These are phyloP conservation scores for Exsudoporus floridanus DNA, from an alignment of 1,284 basidiomycete genomes.

Conservation along the genomic window DNA sequence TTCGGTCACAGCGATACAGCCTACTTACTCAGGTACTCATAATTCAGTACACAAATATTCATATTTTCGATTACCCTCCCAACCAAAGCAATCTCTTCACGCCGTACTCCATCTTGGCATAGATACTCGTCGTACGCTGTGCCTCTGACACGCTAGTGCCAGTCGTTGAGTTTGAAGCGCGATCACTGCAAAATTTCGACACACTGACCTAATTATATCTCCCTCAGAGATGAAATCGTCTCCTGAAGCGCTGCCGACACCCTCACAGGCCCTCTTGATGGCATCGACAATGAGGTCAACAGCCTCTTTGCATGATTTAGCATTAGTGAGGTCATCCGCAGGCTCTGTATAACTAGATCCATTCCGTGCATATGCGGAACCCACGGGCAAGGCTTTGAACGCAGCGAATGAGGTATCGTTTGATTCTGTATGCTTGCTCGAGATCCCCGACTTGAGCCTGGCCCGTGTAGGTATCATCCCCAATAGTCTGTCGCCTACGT, in stretches of 20 bases:
- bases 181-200: background rate
- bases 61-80: constrained; percentile 44
- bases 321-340: constrained; percentile 60
- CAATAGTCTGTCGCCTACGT: constrained; percentile 19
- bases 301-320: constrained; percentile 72
- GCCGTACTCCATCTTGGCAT: constrained; percentile 89
- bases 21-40: constrained; percentile 13
- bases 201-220: constrained; percentile 77
- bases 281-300: constrained; percentile 72
- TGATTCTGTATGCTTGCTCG: constrained; percentile 28
- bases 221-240: constrained; percentile 58
- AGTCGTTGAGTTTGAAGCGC: constrained; percentile 12
- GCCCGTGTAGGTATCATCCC: constrained; percentile 6
- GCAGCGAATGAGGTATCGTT: constrained; percentile 55
- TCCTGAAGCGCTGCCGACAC: constrained; percentile 48
- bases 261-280: constrained; percentile 67
- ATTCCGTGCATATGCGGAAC: constrained; percentile 56
- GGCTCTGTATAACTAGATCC: constrained; percentile 57
- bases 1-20: constrained; percentile 17
- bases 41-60: constrained; percentile 8
- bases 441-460: constrained; percentile 32
- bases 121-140: constrained; percentile 75
- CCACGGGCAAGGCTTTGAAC: constrained; percentile 74
- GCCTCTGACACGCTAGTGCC: constrained; percentile 70
- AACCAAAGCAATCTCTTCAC: constrained; percentile 87